phyloP scores from a whole-genome alignment of 2,329 filamentous ascomycete genomes.

The Septoria linicola region DNA sequence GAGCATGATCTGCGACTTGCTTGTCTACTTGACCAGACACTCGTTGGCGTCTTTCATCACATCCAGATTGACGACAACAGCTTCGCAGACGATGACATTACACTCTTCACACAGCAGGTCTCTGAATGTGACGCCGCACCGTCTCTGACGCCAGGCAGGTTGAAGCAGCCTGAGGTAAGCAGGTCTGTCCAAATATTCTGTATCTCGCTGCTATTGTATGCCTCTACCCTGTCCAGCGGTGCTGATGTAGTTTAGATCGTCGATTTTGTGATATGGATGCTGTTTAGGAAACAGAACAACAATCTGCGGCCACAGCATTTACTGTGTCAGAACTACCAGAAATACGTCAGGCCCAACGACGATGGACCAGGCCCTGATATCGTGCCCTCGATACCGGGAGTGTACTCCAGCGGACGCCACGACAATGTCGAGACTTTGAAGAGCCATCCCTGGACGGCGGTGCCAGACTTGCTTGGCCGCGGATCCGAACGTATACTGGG shows the following conservation, averaged over 20 bases:
- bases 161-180: constrained; percentile 47
- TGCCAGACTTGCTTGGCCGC: constrained; percentile 71
- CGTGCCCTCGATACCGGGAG: constrained; percentile 60
- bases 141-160: constrained; percentile 28
- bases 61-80: constrained; percentile 32
- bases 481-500: constrained; percentile 76
- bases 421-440: constrained; percentile 69
- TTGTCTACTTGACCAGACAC: constrained; percentile 64
- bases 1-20: constrained; percentile 44
- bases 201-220: constrained; percentile 53
- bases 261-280: constrained; percentile 63
- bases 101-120: constrained; percentile 47
- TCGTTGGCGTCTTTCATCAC: constrained; percentile 58
- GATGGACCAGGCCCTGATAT: constrained; percentile 37
- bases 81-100: constrained; percentile 42
- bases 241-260: constrained; percentile 44
- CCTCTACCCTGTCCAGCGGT: constrained; percentile 1
- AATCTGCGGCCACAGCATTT: constrained; percentile 66
- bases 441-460: constrained; percentile 67
- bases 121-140: constrained; percentile 31
- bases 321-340: constrained; percentile 79
- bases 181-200: constrained; percentile 4
- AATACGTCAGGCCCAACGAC: constrained; percentile 39
- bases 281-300: constrained; percentile 62
- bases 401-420: constrained; percentile 66